Evolutionary conservation across 768 basidiomycete species (phyloP).

Genomic region (Hericium coralloides): DNA sequence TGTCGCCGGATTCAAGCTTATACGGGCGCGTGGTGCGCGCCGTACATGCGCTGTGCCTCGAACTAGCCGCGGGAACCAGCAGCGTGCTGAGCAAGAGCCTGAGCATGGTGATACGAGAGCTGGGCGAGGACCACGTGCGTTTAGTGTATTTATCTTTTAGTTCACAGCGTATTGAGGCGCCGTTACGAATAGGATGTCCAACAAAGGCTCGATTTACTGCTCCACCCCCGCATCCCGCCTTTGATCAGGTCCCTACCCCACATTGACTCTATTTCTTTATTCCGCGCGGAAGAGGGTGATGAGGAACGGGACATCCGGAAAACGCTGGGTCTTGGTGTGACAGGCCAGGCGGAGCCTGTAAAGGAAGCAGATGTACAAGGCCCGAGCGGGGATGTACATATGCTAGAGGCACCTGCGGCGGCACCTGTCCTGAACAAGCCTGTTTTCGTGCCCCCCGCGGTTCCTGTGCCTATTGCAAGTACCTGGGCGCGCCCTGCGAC

Average conservation of each 20-base stretch:
- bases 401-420: not conserved
- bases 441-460: no score
- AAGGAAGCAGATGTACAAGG: not conserved
- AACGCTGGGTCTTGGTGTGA: conserved; percentile 28
- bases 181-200: conserved; percentile 19
- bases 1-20: conserved; percentile 45
- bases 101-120: conserved; percentile 38
- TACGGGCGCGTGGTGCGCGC: conserved; percentile 35
- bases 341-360: not conserved
- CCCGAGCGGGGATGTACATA: not conserved
- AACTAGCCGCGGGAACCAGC: conserved; percentile 45
- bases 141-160: not conserved
- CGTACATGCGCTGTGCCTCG: conserved; percentile 39
- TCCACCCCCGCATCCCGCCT: conserved; percentile 79
- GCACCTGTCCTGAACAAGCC: not conserved
- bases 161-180: not conserved
- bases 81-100: conserved; percentile 54
- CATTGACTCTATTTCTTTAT: conserved; percentile 52
- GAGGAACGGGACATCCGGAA: conserved; percentile 48
- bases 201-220: conserved; percentile 44
- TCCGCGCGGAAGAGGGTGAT: conserved; percentile 50
- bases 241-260: conserved; percentile 59
- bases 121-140: not conserved
- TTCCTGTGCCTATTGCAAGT: not conserved
- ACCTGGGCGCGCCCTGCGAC: not conserved